A percentile compares a stretch with the other conserved stretches of the same genome.
phyloP scores from a whole-genome alignment of 495 filamentous ascomycete genomes.

The Echria macrotheca region DNA sequence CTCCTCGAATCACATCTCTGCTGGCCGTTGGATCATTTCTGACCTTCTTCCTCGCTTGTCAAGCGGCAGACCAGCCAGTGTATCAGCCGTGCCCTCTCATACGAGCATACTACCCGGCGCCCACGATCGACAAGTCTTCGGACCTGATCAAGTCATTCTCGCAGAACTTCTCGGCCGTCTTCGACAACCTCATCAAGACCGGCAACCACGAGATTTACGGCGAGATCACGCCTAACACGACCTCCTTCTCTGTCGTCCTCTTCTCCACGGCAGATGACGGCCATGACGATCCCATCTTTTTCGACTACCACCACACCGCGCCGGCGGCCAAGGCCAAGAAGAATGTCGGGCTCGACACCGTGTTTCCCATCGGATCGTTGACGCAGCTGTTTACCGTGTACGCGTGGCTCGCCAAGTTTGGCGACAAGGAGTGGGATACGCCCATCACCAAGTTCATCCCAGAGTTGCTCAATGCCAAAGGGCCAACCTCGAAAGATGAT shows the following conservation, averaged over 20 bases:
- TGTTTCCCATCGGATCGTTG: constrained; percentile 48
- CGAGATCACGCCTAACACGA: constrained; percentile 5
- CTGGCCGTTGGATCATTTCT: background rate
- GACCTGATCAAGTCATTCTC: background rate
- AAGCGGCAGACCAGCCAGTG: background rate
- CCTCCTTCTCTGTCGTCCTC: constrained; percentile 10
- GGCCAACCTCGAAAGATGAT: no score
- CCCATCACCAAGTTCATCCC: constrained; percentile 43
- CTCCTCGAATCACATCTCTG: background rate
- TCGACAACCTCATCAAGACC: constrained; percentile 1
- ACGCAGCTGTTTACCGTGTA: constrained; percentile 46
- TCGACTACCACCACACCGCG: constrained; percentile 7
- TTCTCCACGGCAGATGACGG: background rate
- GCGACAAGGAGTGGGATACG: constrained; percentile 36
- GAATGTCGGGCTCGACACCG: constrained; percentile 26
- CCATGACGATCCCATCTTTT: constrained; percentile 2
- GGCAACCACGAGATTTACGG: background rate
- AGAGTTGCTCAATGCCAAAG: constrained; percentile 28
- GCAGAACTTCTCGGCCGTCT: background rate
- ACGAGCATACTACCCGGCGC: background rate
- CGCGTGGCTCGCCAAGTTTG: constrained; percentile 34
- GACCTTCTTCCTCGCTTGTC: background rate
- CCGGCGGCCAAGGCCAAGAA: background rate
- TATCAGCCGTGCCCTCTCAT: constrained; percentile 9
- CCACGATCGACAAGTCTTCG: constrained; percentile 1